Evolutionary conservation across 2,329 filamentous ascomycete genomes (phyloP), one percentile per base, ranked within the genome.

Genomic region (Rhynchosporium agropyri): DNA sequence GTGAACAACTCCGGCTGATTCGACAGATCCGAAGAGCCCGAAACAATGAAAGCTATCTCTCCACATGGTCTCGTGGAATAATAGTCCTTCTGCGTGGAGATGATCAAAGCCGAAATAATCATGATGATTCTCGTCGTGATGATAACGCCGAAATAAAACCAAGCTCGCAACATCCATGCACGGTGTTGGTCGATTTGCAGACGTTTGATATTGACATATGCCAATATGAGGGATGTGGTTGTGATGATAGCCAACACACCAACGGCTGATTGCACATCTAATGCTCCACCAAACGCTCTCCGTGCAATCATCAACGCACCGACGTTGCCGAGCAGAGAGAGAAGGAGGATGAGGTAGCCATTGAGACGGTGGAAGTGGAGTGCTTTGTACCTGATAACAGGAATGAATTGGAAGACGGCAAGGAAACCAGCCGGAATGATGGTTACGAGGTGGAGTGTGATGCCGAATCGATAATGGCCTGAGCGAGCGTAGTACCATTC

Each of bases 131-230:
- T 79, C 49, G 77, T 73, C 0, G 83, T 84, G 65, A 87, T 78
- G 65, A 86, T 83, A 2, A 76, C 74, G 3, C 78, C 78, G n/a
- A 81, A 77, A 65, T 80, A 80, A 45, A 81, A 75, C 81, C 81
- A 82, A 7, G 80, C 77, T 28, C 85, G 73, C 36, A 88, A 69
- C 85, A 88, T 88, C 85, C 84, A 88, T 2, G 83, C 83, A 1
- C 85, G 79, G 64, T 88, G 85, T 68, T 87, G 81, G 38, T 87
- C 84, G 55, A 89, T 84, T 69, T 87, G 84, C 1, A 87, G 73
- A 2, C 77, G 75, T 71, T 83, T 86, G 72, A 88, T 81, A 65
- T 86, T 86, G 70, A 81, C 76, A 38, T 79, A 80, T 0, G 84
- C 81, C 49, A 87, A 63, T 0, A 70, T 64, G 29, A 84, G 71